Evolutionary conservation across 176 grass and related monocot genomes (phyloP).

Genomic region (Triticum monococcum): DNA sequence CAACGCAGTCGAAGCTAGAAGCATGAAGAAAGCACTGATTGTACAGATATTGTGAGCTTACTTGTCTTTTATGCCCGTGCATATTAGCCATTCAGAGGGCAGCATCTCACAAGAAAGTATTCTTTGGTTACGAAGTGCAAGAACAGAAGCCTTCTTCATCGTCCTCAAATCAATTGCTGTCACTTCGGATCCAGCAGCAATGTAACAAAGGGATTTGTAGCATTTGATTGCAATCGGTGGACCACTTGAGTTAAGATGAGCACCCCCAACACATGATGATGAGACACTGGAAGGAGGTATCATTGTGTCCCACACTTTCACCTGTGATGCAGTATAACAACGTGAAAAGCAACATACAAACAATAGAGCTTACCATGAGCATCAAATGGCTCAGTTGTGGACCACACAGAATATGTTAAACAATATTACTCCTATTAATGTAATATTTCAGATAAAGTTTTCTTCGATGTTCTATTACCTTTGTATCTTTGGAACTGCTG

Average conservation of each 20-base stretch:
- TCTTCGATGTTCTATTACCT: constrained; percentile 39
- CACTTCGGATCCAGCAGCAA: constrained; percentile 59
- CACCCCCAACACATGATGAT: constrained; percentile 73
- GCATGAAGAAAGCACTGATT: background rate
- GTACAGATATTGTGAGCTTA: constrained; percentile 34
- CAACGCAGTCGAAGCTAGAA: background rate
- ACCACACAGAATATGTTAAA: background rate
- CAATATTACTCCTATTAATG: background rate
- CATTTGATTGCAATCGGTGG: constrained; percentile 69
- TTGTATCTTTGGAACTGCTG: constrained; percentile 90
- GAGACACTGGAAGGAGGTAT: constrained; percentile 49
- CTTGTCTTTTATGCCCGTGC: constrained; percentile 73
- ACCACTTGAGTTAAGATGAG: constrained; percentile 42
- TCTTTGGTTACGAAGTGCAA: constrained; percentile 38
- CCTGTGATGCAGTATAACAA: constrained; percentile 39
- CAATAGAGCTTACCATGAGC: constrained; percentile 1
- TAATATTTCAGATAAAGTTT: background rate
- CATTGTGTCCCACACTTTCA: constrained; percentile 86
- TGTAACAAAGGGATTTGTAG: constrained; percentile 65
- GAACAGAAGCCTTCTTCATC: constrained; percentile 78
- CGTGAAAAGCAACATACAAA: background rate
- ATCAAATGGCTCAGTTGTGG: constrained; percentile 1
- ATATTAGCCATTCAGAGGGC: constrained; percentile 78
- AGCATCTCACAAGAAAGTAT: constrained; percentile 84
- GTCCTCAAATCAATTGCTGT: constrained; percentile 72